phyloP scores from a whole-genome alignment of 176 grass and related monocot species.

The Rhynchospora breviuscula region DNA sequence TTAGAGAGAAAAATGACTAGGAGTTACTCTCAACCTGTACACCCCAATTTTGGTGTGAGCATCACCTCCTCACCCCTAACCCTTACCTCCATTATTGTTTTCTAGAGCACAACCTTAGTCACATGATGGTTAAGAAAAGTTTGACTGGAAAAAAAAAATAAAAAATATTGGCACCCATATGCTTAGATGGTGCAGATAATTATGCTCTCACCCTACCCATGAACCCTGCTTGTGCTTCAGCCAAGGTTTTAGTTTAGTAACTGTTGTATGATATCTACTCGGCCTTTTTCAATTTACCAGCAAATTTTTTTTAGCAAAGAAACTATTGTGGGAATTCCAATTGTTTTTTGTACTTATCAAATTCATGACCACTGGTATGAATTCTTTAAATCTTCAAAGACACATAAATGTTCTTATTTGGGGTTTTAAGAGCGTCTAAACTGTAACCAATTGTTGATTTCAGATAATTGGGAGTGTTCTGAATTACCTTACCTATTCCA shows the following conservation, averaged over 20 bases:
- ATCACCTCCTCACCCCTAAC: no score
- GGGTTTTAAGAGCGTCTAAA: background rate
- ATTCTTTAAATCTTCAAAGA: background rate
- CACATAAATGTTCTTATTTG: background rate
- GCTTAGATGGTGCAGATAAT: background rate
- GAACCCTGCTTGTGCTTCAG: background rate
- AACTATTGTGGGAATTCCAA: background rate
- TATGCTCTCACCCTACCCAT: background rate
- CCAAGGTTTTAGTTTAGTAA: constrained; percentile 2
- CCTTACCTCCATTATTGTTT: no score
- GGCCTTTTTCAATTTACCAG: background rate
- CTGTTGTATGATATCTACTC: background rate
- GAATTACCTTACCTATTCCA: background rate
- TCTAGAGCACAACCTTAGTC: background rate
- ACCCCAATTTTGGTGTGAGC: no score
- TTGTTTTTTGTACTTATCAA: background rate
- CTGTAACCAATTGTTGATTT: background rate
- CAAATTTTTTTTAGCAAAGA: background rate
- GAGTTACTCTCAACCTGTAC: no score
- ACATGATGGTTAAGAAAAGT: background rate
- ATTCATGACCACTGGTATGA: background rate
- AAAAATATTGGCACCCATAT: background rate
- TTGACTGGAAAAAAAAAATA: background rate
- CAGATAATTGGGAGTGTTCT: background rate
- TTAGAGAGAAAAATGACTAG: no score